A percentile compares a stretch with the other conserved stretches of the same genome.
phyloP scores from a whole-genome alignment of 2,329 filamentous ascomycete species.

The Madurella mycetomatis region DNA sequence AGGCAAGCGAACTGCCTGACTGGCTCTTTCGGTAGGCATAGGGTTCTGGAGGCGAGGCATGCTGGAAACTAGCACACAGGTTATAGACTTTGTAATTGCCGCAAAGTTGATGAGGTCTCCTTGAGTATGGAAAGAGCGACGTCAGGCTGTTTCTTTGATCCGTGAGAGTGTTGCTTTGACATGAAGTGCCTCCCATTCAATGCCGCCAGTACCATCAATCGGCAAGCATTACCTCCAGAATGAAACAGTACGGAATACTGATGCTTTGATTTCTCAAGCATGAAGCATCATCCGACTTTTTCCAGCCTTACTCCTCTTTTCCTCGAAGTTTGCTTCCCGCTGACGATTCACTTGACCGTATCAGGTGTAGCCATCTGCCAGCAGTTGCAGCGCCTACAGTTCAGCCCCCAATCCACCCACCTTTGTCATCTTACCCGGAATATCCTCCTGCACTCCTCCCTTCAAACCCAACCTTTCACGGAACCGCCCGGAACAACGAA shows the following conservation, averaged over 20 bases:
- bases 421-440: background rate
- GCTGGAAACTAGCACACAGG: constrained; percentile 10
- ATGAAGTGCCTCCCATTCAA: background rate
- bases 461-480: background rate
- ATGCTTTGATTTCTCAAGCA: no score
- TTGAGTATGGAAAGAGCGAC: background rate
- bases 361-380: no score
- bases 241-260: no score
- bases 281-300: no score
- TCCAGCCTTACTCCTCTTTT: no score
- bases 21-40: background rate
- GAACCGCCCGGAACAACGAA: background rate
- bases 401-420: background rate
- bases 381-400: no score
- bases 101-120: background rate
- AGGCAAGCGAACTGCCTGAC: constrained; percentile 5
- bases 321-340: no score
- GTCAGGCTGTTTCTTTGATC: background rate
- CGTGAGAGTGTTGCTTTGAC: background rate
- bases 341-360: no score
- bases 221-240: no score
- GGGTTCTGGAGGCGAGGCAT: constrained; percentile 3
- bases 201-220: no score
- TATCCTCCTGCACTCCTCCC: background rate
- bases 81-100: constrained; percentile 23